Evolutionary conservation across 2,329 filamentous ascomycete species (phyloP).

Genomic region (Fusarium oligoseptatum): DNA sequence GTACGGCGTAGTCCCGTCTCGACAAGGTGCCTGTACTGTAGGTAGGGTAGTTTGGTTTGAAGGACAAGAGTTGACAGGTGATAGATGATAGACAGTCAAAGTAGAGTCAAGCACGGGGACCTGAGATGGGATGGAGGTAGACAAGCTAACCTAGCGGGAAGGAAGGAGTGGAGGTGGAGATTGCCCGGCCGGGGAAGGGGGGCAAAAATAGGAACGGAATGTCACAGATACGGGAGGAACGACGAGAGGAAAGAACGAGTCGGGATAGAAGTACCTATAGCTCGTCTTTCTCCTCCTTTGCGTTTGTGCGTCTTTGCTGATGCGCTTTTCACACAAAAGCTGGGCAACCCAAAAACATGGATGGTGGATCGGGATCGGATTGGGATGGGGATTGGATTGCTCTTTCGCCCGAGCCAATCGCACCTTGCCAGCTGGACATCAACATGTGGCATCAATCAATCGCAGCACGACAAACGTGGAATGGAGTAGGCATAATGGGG

Average conservation of each 20-base stretch:
- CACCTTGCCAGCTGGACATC: not conserved
- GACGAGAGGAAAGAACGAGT: not conserved
- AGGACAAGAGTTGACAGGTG: constrained; percentile 21
- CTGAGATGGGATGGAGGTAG: constrained; percentile 7
- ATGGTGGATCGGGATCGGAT: constrained; percentile 14
- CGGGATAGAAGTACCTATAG: constrained; percentile 13
- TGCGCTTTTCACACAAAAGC: not conserved
- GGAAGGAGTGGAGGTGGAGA: constrained; percentile 10
- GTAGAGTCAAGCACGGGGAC: not conserved
- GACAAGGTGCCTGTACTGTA: constrained; percentile 22
- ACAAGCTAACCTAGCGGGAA: not conserved
- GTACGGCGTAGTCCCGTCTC: constrained; percentile 29
- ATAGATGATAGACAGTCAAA: not conserved
- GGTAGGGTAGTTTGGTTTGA: not conserved
- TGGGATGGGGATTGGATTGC: constrained; percentile 10
- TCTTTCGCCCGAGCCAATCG: not conserved
- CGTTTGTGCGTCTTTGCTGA: constrained; percentile 18
- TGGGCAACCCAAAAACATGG: constrained; percentile 10
- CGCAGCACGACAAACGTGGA: not conserved
- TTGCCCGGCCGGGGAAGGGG: constrained; percentile 1
- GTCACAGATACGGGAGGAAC: constrained; percentile 6
- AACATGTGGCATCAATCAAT: not conserved
- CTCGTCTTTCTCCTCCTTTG: not conserved
- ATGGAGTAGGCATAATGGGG: not conserved
- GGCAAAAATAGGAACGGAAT: not conserved